Base-by-base conservation (phyloP, 768 basidiomycete genomes). In the Amanita exitialis region DNA sequence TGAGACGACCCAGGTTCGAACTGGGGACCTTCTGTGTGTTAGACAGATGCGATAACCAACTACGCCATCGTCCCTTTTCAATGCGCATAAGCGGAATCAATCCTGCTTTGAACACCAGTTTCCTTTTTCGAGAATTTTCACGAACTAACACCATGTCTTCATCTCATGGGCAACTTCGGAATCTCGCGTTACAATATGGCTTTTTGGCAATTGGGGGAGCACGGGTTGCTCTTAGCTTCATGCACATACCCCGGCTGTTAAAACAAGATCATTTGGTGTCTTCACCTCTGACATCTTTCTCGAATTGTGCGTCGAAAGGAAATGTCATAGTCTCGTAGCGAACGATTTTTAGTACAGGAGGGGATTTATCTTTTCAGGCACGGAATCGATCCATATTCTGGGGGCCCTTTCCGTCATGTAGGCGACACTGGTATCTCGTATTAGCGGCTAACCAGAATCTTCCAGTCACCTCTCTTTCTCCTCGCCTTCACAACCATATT, bases 321-420 rank as follows among this genome's bases (percentile, higher is more conserved):
- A 15, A 27, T 15, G 16, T 46, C 5, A 12, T 18, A 37, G 15
- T 35, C 47, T 16, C 49, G 12, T 12, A 41, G 35, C 54, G 18
- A 38, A 42, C 39, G 20, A 36, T 48, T 10, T 28, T 49, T 32
- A 97, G 95, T 98, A 53, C 80, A 82, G 61, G 95, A 97, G 66
- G 94, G 93, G 15, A 74, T 95, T 4, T 91, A 83, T 66, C 76
- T 97, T 13, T 83, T 83, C 55, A 69, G 75, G 37, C 71, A 86
- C 66, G 82, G 79, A n/a, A 69, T 90, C 20, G 80, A 93, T 62
- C 93, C 93, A 27, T 97, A 96, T 58, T 77, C 83, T 51, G 93
- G 91, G 36, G 88, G 90, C 4, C 68, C 82, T 8, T 90, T 95
- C 62, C 78, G 83, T 60, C 92, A 95, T 65, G 93, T 94, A 66